Conservation (phyloP, 2,329 filamentous ascomycete genomes). For the Aureobasidium lini region DNA sequence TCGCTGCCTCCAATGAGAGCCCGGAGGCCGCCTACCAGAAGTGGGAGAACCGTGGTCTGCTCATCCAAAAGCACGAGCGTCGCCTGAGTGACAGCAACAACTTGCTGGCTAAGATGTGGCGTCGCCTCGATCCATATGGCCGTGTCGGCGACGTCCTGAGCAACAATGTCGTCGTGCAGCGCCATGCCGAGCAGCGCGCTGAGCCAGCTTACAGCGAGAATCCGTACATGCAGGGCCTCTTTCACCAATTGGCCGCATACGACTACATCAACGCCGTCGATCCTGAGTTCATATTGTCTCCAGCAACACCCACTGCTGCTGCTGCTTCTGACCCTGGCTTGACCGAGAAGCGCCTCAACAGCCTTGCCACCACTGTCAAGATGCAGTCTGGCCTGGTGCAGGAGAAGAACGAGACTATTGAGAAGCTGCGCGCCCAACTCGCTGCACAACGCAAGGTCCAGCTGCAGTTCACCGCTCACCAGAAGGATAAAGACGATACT, state of each 20-base stretch:
- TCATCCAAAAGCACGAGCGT: constrained; percentile 4
- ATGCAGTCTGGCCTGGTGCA: not conserved
- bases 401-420: constrained; percentile 2
- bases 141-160: not conserved
- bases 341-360: constrained; percentile 4
- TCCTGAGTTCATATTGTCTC: not conserved
- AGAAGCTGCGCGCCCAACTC: constrained; percentile 4
- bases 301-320: not conserved
- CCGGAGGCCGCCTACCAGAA: not conserved
- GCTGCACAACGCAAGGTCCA: not conserved
- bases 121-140: not conserved
- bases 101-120: constrained; percentile 2
- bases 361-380: constrained; percentile 2
- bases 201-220: not conserved
- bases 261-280: constrained; percentile 3
- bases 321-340: not conserved
- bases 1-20: not conserved
- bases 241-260: not conserved
- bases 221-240: not conserved
- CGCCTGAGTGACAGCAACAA: constrained; percentile 2
- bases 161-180: not conserved
- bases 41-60: not conserved
- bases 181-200: not conserved
- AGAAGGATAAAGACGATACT: not conserved
- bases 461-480: not conserved